These are phyloP conservation scores for Persicaria tinctoria DNA, from an alignment of 148 eudicot genomes.

Conservation along the genomic window DNA sequence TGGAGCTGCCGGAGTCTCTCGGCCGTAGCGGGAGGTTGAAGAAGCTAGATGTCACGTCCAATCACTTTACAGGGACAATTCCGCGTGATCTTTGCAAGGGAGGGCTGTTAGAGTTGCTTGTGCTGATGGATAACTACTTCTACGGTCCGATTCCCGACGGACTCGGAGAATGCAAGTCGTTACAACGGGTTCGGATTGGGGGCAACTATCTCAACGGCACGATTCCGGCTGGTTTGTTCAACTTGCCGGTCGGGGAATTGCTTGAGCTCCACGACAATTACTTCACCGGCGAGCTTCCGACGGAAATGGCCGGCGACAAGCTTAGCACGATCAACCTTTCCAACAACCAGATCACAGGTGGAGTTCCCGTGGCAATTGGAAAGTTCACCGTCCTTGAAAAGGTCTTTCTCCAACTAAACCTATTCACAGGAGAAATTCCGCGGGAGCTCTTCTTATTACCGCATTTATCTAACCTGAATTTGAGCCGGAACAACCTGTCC, in stretches of 20 bases:
- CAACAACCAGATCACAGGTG: constrained; percentile 39
- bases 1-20: constrained; percentile 39
- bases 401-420: constrained; percentile 27
- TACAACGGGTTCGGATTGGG: constrained; percentile 27
- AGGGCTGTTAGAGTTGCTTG: constrained; percentile 23
- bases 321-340: constrained; percentile 29
- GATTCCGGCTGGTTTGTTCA: constrained; percentile 37
- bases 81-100: constrained; percentile 53
- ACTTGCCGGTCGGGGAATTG: constrained; percentile 26
- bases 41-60: constrained; percentile 32
- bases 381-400: constrained; percentile 20
- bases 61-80: constrained; percentile 40
- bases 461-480: constrained; percentile 16
- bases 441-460: constrained; percentile 24
- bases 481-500: constrained; percentile 30
- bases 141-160: constrained; percentile 43
- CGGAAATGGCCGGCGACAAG: constrained; percentile 19
- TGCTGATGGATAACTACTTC: constrained; percentile 40
- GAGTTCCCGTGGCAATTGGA: constrained; percentile 33
- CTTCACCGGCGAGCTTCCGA: constrained; percentile 44
- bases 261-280: constrained; percentile 41
- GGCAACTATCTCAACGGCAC: constrained; percentile 37
- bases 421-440: constrained; percentile 40
- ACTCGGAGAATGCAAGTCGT: constrained; percentile 37
- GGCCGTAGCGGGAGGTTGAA: constrained; percentile 39